Base-by-base conservation (phyloP, 306 rosid genomes). In the Pyrus bretschneideri region DNA sequence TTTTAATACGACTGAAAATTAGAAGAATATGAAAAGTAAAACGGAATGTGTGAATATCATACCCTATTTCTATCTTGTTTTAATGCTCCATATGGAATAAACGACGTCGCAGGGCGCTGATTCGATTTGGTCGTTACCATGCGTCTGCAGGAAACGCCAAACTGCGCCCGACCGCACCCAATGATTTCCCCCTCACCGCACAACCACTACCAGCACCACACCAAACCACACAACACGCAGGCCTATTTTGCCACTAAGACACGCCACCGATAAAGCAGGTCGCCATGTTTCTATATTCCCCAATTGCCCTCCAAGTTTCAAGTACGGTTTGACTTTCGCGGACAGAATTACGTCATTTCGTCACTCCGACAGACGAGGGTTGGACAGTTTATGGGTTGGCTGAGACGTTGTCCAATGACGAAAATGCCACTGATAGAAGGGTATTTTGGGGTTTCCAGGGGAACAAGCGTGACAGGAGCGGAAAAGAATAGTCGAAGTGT, bases 241-340 rank as follows among this genome's bases (percentile, higher is more conserved):
- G 78, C 77, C 80, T 64, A 73, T 73, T 42, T 86, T 81, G 89
- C 97, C 93, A 89, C 90, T 75, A 89, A 84, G 83, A 85, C 94
- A 91, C 91, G 96, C 94, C 84, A 93, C 86, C 94, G 42, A 82
- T 74, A 82, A 82, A 74, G 75, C 65, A 54, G 86, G 73, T 55
- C 71, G 27, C 72, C 3, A 60, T 44, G 27, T 70, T 31, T 15
- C 1, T 4, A 4, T 84, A 70, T 63, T 63, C 44, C 96, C 69
- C 19, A 76, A 79, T 21, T 83, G 79, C 91, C 90, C 67, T 76
- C 11, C 6, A 8, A 6, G 4, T 18, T 52, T 4, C 17, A 9
- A 4, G 72, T 38, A 42, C 25, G 46, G 61, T 71, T 87, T 75
- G 83, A 87, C 84, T 72, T 25, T 49, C 3, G 7, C 1, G 4